These are phyloP conservation scores for Botryosphaeria dothidea DNA, from an alignment of 2,329 filamentous ascomycete species.

Conservation along the genomic window DNA sequence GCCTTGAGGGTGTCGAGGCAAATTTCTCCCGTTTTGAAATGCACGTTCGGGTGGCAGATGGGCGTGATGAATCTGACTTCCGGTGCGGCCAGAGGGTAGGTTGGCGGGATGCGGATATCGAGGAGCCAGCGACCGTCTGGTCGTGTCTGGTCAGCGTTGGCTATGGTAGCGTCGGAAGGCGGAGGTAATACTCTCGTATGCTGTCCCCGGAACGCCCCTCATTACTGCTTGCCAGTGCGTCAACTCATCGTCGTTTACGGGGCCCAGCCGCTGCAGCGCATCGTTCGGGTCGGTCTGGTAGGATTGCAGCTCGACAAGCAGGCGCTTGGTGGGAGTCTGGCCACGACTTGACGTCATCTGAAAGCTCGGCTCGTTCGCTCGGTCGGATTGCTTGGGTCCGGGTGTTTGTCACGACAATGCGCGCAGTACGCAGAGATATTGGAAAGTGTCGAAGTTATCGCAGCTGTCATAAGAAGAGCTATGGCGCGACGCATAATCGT, in stretches of 20 bases:
- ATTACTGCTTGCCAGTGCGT: slow-evolving; percentile 63
- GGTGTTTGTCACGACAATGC: neutral
- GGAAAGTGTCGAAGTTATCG: neutral
- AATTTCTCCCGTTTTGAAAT: slow-evolving; percentile 78
- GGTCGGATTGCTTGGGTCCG: neutral
- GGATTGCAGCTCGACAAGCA: slow-evolving; percentile 62
- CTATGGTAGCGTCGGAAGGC: neutral
- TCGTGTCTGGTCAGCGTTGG: neutral
- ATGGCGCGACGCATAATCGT: neutral
- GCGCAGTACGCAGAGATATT: no score
- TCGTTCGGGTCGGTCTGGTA: slow-evolving; percentile 59
- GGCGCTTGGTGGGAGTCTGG: slow-evolving; percentile 54
- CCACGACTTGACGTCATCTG: slow-evolving; percentile 20
- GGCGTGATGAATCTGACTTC: slow-evolving; percentile 78
- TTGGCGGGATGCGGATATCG: slow-evolving; percentile 69
- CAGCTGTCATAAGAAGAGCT: slow-evolving; percentile 1
- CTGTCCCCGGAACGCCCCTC: slow-evolving; percentile 58
- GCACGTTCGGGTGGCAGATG: slow-evolving; percentile 81
- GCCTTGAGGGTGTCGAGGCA: slow-evolving; percentile 82
- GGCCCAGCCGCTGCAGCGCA: slow-evolving; percentile 57
- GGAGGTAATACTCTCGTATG: slow-evolving; percentile 56
- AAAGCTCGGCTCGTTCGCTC: neutral
- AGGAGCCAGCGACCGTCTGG: slow-evolving; percentile 80
- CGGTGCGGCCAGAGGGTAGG: slow-evolving; percentile 79
- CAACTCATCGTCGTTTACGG: slow-evolving; percentile 58